Conservation (phyloP, 768 basidiomycete species). For the Trametes coccinea region DNA sequence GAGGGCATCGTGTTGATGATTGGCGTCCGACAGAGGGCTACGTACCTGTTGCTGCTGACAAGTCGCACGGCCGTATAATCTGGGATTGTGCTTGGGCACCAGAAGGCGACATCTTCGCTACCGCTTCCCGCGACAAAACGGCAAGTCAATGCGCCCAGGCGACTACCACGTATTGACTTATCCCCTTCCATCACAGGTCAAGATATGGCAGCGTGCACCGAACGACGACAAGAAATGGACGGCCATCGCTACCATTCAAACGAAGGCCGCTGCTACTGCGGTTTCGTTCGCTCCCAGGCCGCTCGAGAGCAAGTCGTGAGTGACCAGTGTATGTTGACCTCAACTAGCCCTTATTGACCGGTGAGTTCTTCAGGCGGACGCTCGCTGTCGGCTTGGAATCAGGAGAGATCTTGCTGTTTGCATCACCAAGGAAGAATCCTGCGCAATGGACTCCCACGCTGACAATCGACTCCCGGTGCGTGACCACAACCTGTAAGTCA, state of each 20-base stretch:
- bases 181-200: constrained; percentile 58
- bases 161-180: background rate
- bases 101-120: constrained; percentile 81
- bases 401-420: constrained; percentile 71
- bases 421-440: constrained; percentile 33
- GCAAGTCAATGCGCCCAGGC: constrained; percentile 41
- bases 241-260: constrained; percentile 59
- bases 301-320: background rate
- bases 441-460: constrained; percentile 49
- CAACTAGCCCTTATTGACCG: background rate
- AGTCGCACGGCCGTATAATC: constrained; percentile 89
- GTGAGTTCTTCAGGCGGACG: constrained; percentile 40
- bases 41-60: constrained; percentile 64
- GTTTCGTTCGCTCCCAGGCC: constrained; percentile 56
- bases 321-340: background rate
- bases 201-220: constrained; percentile 65
- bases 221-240: constrained; percentile 49
- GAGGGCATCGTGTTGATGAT: no score
- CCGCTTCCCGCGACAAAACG: constrained; percentile 94
- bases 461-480: constrained; percentile 55
- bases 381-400: constrained; percentile 86
- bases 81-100: constrained; percentile 93
- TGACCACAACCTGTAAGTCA: background rate
- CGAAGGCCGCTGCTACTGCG: constrained; percentile 79
- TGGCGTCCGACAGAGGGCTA: constrained; percentile 44